Conservation (phyloP, 2,329 filamentous ascomycete species). For the Colletotrichum tofieldiae region DNA sequence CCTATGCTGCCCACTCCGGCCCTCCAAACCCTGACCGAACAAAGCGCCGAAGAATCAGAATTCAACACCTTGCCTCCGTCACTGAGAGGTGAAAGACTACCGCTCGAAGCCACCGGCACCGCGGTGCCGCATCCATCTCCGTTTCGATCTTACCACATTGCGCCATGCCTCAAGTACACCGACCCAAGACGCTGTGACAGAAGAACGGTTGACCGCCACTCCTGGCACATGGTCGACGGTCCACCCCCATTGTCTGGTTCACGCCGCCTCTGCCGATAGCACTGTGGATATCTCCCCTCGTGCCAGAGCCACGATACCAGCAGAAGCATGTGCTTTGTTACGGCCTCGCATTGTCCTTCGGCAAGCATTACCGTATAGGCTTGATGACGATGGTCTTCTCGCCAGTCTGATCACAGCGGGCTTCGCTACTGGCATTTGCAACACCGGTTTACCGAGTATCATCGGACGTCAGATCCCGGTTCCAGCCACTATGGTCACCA, state of each 20-base stretch:
- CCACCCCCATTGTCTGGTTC: not conserved
- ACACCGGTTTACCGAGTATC: not conserved
- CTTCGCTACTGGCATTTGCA: not conserved
- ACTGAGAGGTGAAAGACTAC: not conserved
- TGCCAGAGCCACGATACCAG: constrained; percentile 7
- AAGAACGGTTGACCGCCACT: constrained; percentile 14
- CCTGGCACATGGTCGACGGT: constrained; percentile 11
- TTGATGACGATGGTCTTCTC: not conserved
- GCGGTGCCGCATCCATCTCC: not conserved
- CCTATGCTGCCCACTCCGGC: not conserved
- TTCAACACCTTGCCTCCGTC: constrained; percentile 3
- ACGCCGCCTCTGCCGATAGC: not conserved
- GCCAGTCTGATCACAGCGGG: not conserved
- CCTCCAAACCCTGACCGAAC: not conserved
- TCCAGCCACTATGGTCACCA: not conserved
- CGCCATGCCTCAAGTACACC: not conserved
- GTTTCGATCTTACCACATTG: constrained; percentile 7
- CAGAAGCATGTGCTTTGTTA: not conserved
- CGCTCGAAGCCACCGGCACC: not conserved
- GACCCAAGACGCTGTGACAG: not conserved
- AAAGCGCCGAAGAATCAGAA: constrained; percentile 17
- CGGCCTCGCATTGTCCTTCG: not conserved
- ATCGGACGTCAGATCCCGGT: not conserved
- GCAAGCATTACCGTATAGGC: not conserved
- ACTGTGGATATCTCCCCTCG: not conserved